A percentile compares a stretch with the other conserved stretches of the same genome.
Evolutionary conservation across 2,329 filamentous ascomycete genomes (phyloP).

Genomic region (Stromatinia cepivora): DNA sequence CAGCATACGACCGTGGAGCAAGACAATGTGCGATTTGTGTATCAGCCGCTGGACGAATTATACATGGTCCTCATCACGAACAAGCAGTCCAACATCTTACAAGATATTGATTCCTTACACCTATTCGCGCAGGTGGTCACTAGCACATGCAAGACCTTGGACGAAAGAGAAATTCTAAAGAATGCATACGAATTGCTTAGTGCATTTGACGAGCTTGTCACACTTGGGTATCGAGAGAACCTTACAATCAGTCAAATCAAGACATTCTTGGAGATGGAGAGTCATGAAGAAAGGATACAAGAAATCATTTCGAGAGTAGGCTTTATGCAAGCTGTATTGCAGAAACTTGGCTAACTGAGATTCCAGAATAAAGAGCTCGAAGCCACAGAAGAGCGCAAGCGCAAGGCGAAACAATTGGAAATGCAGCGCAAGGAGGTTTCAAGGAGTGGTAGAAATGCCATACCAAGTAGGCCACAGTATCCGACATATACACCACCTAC

Average conservation of each 20-base stretch:
- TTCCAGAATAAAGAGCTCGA: constrained; percentile 94
- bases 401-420: constrained; percentile 97
- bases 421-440: constrained; percentile 97
- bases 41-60: constrained; percentile 97
- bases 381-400: constrained; percentile 95
- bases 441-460: constrained; percentile 65
- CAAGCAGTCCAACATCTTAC: constrained; percentile 97
- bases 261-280: constrained; percentile 99
- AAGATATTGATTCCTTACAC: constrained; percentile 98
- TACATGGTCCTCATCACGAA: constrained; percentile 99
- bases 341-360: constrained; percentile 7
- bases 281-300: constrained; percentile 97
- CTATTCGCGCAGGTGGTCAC: constrained; percentile 96
- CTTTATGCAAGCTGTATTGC: constrained; percentile 13
- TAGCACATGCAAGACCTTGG: constrained; percentile 92
- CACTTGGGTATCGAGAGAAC: constrained; percentile 93
- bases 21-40: constrained; percentile 99
- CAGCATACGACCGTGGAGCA: constrained; percentile 99
- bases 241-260: constrained; percentile 96
- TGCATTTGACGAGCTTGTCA: constrained; percentile 96
- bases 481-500: constrained; percentile 83
- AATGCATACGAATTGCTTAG: constrained; percentile 96
- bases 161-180: constrained; percentile 91
- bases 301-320: constrained; percentile 90
- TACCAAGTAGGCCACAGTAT: constrained; percentile 77